These are phyloP conservation scores for Talaromyces proteolyticus DNA, from an alignment of 495 filamentous ascomycete species.

Conservation along the genomic window DNA sequence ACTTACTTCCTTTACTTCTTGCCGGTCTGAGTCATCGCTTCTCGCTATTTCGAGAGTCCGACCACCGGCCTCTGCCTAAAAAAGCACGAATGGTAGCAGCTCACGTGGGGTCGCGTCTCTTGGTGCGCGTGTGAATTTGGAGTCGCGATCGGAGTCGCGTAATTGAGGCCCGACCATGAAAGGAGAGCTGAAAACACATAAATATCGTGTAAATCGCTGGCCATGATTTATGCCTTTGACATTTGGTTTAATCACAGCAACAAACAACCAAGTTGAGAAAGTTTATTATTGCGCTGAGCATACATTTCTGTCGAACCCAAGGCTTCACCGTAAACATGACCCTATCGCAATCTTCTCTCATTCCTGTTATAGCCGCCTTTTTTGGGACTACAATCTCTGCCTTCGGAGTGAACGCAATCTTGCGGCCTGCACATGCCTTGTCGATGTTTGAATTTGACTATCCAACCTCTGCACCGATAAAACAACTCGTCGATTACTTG, in stretches of 20 bases:
- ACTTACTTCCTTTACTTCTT: too few relatives aligned
- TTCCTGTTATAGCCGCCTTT: conserved; percentile 5
- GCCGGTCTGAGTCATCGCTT: too few relatives aligned
- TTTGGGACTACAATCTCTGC: conserved; percentile 38
- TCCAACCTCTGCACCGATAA: conserved; percentile 22
- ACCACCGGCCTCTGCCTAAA: too few relatives aligned
- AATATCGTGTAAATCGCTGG: neutral
- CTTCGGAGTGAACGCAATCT: conserved; percentile 43
- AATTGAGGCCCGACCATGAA: too few relatives aligned
- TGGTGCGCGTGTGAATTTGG: neutral
- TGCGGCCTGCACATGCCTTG: conserved; percentile 37
- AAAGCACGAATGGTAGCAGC: too few relatives aligned
- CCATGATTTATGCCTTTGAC: neutral
- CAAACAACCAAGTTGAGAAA: too few relatives aligned
- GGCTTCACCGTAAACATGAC: neutral
- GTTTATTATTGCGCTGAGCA: neutral
- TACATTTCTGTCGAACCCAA: neutral
- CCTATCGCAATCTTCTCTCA: neutral
- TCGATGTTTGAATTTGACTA: conserved; percentile 37
- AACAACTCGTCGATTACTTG: conserved; percentile 29
- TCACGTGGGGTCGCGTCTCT: neutral
- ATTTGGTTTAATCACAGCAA: neutral
- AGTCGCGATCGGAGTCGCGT: neutral
- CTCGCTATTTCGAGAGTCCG: too few relatives aligned
- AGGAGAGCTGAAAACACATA: neutral